Percentiles rank a stretch among this genome's conserved stretches.
Evolutionary conservation across 441 rosid genomes (phyloP).

Genomic region (Populus hybrid): DNA sequence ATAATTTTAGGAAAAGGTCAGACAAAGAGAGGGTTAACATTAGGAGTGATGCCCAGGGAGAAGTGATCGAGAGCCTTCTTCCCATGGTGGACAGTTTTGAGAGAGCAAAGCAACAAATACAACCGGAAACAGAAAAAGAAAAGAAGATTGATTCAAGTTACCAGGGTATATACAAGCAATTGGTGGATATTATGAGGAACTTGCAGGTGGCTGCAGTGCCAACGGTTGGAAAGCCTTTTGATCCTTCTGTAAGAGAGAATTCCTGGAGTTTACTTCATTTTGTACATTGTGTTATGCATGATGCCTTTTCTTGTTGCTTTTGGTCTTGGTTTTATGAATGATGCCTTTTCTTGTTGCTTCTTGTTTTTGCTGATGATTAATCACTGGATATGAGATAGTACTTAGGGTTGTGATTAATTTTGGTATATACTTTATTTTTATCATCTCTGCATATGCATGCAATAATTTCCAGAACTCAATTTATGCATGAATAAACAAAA

Average conservation of each 20-base stretch:
- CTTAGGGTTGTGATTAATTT: not conserved
- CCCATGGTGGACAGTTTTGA: constrained; percentile 85
- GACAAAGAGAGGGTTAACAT: constrained; percentile 56
- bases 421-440: not conserved
- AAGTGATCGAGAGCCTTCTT: constrained; percentile 44
- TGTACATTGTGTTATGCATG: not conserved
- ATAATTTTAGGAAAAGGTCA: constrained; percentile 73
- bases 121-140: constrained; percentile 64
- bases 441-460: not conserved
- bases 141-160: constrained; percentile 68
- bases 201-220: constrained; percentile 66
- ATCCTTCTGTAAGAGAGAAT: constrained; percentile 58
- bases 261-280: not conserved
- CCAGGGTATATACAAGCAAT: constrained; percentile 89
- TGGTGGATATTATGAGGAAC: constrained; percentile 81
- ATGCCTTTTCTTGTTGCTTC: not conserved
- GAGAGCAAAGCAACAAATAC: constrained; percentile 61
- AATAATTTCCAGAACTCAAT: not conserved
- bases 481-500: not conserved
- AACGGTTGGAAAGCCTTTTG: constrained; percentile 82
- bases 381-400: not conserved
- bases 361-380: not conserved
- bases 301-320: not conserved
- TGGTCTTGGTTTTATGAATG: not conserved
- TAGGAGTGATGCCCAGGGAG: constrained; percentile 41